phyloP scores from a whole-genome alignment of 148 eudicot genomes.

The Rhododendron kiyosumense region DNA sequence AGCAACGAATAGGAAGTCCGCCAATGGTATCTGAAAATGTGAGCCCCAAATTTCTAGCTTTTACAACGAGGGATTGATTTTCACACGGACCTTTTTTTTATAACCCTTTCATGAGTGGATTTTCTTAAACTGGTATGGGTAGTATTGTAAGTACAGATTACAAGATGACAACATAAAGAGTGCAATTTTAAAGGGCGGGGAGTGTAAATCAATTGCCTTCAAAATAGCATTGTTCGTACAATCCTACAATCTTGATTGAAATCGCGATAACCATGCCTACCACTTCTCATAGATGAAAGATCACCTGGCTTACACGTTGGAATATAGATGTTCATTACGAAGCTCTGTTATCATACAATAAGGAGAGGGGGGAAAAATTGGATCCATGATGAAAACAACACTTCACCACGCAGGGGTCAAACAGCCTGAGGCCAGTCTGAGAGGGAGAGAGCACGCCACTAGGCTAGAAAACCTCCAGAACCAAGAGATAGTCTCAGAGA shows the following conservation, averaged over 20 bases:
- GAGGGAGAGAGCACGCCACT: background rate
- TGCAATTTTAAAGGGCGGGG: background rate
- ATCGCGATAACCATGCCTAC: background rate
- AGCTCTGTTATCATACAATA: background rate
- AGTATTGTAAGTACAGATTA: no score
- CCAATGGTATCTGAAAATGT: no score
- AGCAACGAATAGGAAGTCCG: no score
- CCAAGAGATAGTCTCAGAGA: background rate
- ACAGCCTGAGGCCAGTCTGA: background rate
- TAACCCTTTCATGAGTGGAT: background rate
- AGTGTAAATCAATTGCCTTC: background rate
- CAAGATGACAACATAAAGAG: no score
- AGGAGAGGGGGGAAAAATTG: background rate
- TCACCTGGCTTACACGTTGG: background rate
- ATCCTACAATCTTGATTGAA: background rate
- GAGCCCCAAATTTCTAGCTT: no score
- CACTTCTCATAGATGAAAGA: background rate
- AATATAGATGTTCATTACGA: background rate
- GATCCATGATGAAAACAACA: background rate
- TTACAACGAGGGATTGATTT: background rate
- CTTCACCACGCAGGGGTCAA: background rate
- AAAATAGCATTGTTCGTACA: background rate
- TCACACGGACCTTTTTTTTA: no score
- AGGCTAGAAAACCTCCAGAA: background rate
- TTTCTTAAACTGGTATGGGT: background rate